Percentiles rank a stretch among this genome's conserved stretches.
phyloP scores from a whole-genome alignment of 768 basidiomycete species.

The Amanita muscaria region DNA sequence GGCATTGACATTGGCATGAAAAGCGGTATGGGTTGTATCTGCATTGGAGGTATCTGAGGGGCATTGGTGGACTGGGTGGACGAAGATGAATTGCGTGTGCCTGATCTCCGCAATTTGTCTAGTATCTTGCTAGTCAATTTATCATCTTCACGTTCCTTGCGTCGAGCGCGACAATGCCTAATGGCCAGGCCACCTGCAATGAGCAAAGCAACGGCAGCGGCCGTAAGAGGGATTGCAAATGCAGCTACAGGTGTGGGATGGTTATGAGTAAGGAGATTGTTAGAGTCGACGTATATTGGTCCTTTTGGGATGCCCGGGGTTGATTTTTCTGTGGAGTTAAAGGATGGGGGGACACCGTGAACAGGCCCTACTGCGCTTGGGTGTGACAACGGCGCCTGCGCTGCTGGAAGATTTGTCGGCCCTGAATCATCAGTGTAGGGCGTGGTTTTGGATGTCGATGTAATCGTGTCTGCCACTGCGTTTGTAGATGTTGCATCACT shows the following conservation, averaged over 20 bases:
- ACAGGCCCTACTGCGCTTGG: neutral
- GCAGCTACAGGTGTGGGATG: constrained; percentile 6
- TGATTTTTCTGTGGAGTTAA: neutral
- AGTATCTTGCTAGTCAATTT: neutral
- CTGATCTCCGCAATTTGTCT: neutral
- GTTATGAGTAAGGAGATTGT: neutral
- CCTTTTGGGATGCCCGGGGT: neutral
- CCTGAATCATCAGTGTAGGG: too few relatives aligned
- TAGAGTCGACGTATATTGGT: constrained; percentile 6
- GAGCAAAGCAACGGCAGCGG: constrained; percentile 2
- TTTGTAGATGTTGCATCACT: neutral
- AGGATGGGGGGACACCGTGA: neutral
- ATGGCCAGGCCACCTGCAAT: constrained; percentile 5
- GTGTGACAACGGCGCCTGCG: neutral
- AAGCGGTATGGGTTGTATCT: constrained; percentile 3
- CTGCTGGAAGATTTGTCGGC: neutral
- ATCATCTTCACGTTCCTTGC: neutral
- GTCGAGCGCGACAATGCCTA: neutral
- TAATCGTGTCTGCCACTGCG: too few relatives aligned
- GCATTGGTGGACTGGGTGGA: too few relatives aligned
- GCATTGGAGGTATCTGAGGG: constrained; percentile 2
- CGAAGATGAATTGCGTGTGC: too few relatives aligned
- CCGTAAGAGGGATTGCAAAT: constrained; percentile 6
- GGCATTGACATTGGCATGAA: constrained; percentile 4
- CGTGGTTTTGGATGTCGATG: too few relatives aligned